Evolutionary conservation across 169 alveolate species (phyloP).

Genomic region (Eimeria tenella): DNA sequence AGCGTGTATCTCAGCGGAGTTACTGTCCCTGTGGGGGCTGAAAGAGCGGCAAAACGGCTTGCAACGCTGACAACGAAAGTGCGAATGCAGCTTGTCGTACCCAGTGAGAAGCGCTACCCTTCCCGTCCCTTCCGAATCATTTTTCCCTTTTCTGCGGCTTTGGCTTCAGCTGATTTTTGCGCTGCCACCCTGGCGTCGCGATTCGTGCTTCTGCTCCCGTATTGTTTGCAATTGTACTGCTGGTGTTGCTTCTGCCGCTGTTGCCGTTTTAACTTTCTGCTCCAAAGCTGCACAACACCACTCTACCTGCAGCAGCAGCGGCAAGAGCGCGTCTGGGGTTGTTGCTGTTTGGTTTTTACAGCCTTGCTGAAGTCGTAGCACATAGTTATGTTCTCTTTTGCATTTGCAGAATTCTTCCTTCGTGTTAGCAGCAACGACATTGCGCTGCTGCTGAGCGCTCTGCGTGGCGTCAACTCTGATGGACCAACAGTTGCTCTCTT

Average conservation of each 20-base stretch:
- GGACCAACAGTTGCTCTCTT: constrained; percentile 51
- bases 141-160: background rate
- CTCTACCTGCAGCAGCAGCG: background rate
- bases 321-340: background rate
- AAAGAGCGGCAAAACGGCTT: background rate
- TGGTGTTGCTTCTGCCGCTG: background rate
- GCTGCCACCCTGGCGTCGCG: too few relatives aligned
- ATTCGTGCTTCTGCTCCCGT: background rate
- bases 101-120: background rate
- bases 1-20: constrained; percentile 13
- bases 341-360: background rate
- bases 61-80: constrained; percentile 22
- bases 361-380: background rate
- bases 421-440: constrained; percentile 78
- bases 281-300: background rate
- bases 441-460: constrained; percentile 69
- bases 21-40: background rate
- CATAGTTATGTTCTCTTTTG: background rate
- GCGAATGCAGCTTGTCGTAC: background rate
- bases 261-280: background rate
- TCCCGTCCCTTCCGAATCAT: background rate
- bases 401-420: constrained; percentile 51
- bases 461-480: constrained; percentile 55
- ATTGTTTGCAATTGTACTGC: background rate
- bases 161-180: background rate